Evolutionary conservation across 139 green algal genomes (phyloP).

Genomic region (Limnomonas spitsbergensis): DNA sequence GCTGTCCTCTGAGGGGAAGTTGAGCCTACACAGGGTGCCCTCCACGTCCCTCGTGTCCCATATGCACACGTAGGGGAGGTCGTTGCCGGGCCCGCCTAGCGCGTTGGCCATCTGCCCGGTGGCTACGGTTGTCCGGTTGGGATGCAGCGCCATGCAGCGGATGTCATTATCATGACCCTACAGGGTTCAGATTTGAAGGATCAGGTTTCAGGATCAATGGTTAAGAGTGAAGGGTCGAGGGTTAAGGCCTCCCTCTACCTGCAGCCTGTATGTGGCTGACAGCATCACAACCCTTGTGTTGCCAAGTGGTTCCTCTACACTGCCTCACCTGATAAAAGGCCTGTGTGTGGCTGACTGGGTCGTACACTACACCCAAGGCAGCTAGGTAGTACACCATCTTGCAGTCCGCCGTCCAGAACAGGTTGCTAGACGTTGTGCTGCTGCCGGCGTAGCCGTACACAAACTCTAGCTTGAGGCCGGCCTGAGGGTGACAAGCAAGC

Average conservation of each 20-base stretch:
- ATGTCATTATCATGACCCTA: constrained; percentile 76
- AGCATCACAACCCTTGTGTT: too few species aligned
- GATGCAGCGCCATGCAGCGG: constrained; percentile 54
- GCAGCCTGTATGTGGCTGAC: too few species aligned
- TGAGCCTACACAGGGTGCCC: constrained; percentile 27
- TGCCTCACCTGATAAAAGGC: constrained; percentile 64
- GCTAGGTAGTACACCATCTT: constrained; percentile 67
- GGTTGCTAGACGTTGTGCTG: constrained; percentile 48
- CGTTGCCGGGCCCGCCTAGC: constrained; percentile 11
- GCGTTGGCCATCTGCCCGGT: constrained; percentile 44
- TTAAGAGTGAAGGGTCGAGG: too few species aligned
- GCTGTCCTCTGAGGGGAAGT: constrained; percentile 39
- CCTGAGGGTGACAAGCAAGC: constrained; percentile 21
- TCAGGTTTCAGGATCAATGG: neutral
- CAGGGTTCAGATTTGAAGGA: too few species aligned
- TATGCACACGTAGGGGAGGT: constrained; percentile 39
- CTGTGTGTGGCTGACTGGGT: constrained; percentile 52
- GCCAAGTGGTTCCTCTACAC: too few species aligned
- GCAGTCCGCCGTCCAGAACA: constrained; percentile 50
- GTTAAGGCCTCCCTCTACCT: too few species aligned
- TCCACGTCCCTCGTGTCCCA: constrained; percentile 53
- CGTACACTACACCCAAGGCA: constrained; percentile 66
- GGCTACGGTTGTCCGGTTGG: constrained; percentile 42
- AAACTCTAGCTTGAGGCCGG: constrained; percentile 60
- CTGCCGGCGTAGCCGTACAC: constrained; percentile 66